Percentiles rank a stretch among this genome's conserved stretches.
Evolutionary conservation across 1,139 yeast species (phyloP).

Genomic region (Yamadazyma kanchanaburiensis): DNA sequence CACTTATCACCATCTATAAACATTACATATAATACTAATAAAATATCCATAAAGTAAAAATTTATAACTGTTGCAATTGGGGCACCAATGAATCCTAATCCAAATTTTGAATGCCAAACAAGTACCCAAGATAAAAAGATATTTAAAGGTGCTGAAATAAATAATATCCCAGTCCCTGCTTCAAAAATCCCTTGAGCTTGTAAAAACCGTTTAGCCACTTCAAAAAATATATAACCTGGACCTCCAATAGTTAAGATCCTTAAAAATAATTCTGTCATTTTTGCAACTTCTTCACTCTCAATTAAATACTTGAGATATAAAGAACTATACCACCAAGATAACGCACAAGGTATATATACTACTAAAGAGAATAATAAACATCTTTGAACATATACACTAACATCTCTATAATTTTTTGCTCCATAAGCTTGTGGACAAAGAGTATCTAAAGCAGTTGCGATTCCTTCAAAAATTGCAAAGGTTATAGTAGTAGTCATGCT

Average conservation of each 20-base stretch:
- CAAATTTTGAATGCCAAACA: constrained; percentile 66
- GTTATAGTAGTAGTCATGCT: constrained; percentile 87
- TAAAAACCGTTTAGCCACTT: constrained; percentile 73
- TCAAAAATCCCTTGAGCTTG: constrained; percentile 94
- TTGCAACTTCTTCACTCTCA: constrained; percentile 58
- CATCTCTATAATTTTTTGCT: constrained; percentile 58
- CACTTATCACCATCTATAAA: constrained; percentile 66
- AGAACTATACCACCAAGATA: constrained; percentile 67
- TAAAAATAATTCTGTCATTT: constrained; percentile 61
- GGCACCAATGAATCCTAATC: constrained; percentile 68
- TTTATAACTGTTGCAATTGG: constrained; percentile 70
- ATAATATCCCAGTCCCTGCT: constrained; percentile 77
- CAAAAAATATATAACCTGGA: constrained; percentile 83
- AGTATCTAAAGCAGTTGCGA: constrained; percentile 84
- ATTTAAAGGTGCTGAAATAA: constrained; percentile 79
- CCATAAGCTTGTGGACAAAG: constrained; percentile 84
- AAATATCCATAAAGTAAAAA: constrained; percentile 64
- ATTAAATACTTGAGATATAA: constrained; percentile 49
- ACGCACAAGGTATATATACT: constrained; percentile 58
- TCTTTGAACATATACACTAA: constrained; percentile 63
- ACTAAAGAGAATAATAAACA: constrained; percentile 56
- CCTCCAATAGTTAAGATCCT: constrained; percentile 70
- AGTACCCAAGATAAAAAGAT: constrained; percentile 67
- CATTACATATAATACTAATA: constrained; percentile 51
- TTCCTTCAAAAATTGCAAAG: constrained; percentile 81